These are phyloP conservation scores for Paratinospora sagittata DNA, from an alignment of 164 flowering plant genomes.

Conservation along the genomic window DNA sequence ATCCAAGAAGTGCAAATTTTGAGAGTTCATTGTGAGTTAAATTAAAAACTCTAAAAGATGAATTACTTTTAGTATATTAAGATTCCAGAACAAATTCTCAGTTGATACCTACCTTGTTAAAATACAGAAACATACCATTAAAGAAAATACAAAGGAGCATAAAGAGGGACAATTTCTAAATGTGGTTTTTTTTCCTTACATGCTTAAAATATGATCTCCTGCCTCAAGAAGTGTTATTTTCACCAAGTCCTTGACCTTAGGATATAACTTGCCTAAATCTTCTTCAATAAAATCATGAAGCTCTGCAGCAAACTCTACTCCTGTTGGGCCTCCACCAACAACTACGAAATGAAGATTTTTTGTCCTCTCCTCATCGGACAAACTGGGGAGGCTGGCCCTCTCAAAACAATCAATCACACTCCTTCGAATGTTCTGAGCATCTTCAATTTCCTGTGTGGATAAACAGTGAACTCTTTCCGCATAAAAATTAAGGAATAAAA, in stretches of 20 bases:
- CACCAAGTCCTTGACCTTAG: constrained; percentile 50
- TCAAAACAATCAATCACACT: constrained; percentile 75
- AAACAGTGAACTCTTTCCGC: background rate
- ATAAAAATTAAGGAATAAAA: background rate
- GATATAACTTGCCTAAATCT: constrained; percentile 67
- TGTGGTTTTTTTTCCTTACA: constrained; percentile 42
- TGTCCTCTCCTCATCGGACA: constrained; percentile 70
- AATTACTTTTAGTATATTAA: background rate
- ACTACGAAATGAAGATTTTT: constrained; percentile 78
- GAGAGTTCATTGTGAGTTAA: background rate
- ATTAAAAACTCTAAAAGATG: background rate
- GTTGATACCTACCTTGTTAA: background rate
- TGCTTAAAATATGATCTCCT: constrained; percentile 78
- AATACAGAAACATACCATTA: background rate
- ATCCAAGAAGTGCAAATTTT: background rate
- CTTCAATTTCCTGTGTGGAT: constrained; percentile 77
- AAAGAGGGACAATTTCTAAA: background rate
- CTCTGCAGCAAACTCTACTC: constrained; percentile 93
- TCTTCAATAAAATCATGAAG: constrained; percentile 79
- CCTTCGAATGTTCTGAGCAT: constrained; percentile 80
- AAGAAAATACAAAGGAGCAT: background rate
- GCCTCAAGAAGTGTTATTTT: constrained; percentile 83
- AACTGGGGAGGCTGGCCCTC: too few species aligned
- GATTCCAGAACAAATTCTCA: too few species aligned
- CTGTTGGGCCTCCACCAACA: constrained; percentile 98